Evolutionary conservation across 768 basidiomycete genomes (phyloP), one percentile per base, ranked within the genome.

Genomic region (Russula dissimulans): DNA sequence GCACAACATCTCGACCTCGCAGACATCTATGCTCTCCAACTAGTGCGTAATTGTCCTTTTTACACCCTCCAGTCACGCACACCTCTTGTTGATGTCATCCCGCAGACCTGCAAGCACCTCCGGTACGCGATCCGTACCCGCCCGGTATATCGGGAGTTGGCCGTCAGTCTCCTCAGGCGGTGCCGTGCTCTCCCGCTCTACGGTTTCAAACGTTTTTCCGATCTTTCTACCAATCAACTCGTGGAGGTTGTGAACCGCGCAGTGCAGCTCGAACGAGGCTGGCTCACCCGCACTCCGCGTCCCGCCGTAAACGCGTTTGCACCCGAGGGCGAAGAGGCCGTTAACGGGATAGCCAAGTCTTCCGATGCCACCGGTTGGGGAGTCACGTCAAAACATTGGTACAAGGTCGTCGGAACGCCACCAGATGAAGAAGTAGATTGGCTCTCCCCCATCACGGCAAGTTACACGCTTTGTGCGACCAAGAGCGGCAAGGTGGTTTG

Each of bases 401-500:
- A 85, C 74, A 86, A 81, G 63, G 76, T 85, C 59, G 83, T 87
- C 63, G 79, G 78, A 36, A 81, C 84, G 2, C 86, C 86, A 0
- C 84, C 84, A 1, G 72, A 78, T 43, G 84, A 87, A 63, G 84
- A 86, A 54, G 82, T 89, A 14, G 86, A 88, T 63, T 89, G 86
- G 86, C 72, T 89, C 5, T 86, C 85, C 3, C 85, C 87, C 17
- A 87, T 89, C 65, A 87, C 86, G 1, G 84, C 84, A 5, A 84
- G 80, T 41, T 88, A 88, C 66, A 86, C 81, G 4, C 79, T 89
- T n/a, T 89, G 85, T 65, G 84, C 85, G 1, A 88, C 87, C 0
- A 87, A 87, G 72, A 83, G 80, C 51, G 86, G 87, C 5, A 84
- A 84, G 66, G 84, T 89, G 18, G 81, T 88, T 15, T 88, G 86